Percentiles rank a stretch among this genome's conserved stretches.
phyloP scores from a whole-genome alignment of 805 yeast genomes.

The Schwanniomyces occidentalis region DNA sequence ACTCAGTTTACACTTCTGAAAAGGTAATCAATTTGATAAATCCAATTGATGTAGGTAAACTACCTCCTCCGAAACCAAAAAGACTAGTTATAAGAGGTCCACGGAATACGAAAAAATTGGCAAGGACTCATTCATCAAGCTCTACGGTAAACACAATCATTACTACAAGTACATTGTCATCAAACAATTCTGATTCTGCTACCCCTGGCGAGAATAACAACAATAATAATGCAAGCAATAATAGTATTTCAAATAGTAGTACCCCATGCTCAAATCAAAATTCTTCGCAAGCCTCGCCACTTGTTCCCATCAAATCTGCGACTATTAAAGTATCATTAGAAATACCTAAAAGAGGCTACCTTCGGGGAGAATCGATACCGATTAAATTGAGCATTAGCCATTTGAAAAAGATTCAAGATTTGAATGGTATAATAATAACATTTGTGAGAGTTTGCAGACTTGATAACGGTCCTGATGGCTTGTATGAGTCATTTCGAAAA shows the following conservation, averaged over 20 bases:
- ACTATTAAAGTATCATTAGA: slow-evolving; percentile 38
- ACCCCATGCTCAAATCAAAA: slow-evolving; percentile 7
- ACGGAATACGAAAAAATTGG: slow-evolving; percentile 20
- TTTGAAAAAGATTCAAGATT: slow-evolving; percentile 65
- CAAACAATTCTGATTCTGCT: slow-evolving; percentile 29
- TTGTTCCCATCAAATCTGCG: slow-evolving; percentile 14
- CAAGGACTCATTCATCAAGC: slow-evolving; percentile 36
- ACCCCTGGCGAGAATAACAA: slow-evolving; percentile 6
- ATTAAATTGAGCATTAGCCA: slow-evolving; percentile 67
- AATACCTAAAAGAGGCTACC: slow-evolving; percentile 62
- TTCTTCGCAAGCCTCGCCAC: background rate
- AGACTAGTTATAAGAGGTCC: slow-evolving; percentile 62
- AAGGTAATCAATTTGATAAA: slow-evolving; percentile 59
- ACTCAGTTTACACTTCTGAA: slow-evolving; percentile 48
- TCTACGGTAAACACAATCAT: slow-evolving; percentile 32
- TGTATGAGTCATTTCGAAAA: slow-evolving; percentile 74
- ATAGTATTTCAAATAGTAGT: slow-evolving; percentile 1
- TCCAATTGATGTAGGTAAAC: slow-evolving; percentile 70
- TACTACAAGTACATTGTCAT: slow-evolving; percentile 31
- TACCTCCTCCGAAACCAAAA: slow-evolving; percentile 69
- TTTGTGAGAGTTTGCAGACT: slow-evolving; percentile 75
- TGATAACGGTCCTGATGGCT: slow-evolving; percentile 56
- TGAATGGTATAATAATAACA: slow-evolving; percentile 76
- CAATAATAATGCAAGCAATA: background rate
- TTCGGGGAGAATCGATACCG: slow-evolving; percentile 79